Evolutionary conservation across 306 rosid species (phyloP), one percentile per base, ranked within the genome.

Genomic region (Prinsepia uniflora): DNA sequence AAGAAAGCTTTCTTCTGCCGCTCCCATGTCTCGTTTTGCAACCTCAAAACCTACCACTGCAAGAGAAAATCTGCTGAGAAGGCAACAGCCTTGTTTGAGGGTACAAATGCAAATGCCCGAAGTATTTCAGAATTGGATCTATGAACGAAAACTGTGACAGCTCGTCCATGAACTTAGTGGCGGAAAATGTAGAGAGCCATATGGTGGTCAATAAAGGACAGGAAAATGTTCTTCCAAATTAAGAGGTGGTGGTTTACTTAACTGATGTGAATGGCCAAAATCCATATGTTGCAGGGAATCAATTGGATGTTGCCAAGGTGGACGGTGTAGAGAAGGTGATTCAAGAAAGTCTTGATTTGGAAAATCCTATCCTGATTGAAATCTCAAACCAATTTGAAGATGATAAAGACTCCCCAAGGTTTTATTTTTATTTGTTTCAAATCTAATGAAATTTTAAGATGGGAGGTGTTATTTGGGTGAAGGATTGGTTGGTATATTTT

Each of bases 61-160:
- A 91, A 81, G 88, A 89, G 34, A 71, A 90, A 89, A 70, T 96
- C 97, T 52, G 85, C 82, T 2, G 90, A 86, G 74, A 85, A 75
- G 83, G 89, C 87, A 8, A 87, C 90, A 43, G 87, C 78, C 2
- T 75, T 73, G 82, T 18, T 63, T 43, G 86, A 80, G 83, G 89
- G 78, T 57, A 79, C 71, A 43, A 83, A 83, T 71, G 79, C 58
- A 4, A 63, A 10, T 17, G 73, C 78, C 46, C 8, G 46, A 39
- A 66, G 6, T 47, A 74, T 63, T 54, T 47, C 66, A 34, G 77
- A 74, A 64, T 69, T 80, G 1, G 75, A 71, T 72, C 50, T 55
- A 67, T 2, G 70, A 70, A 85, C 15, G 45, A 60, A 50, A 72
- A 50, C 42, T 50, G 72, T 67, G 7, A 53, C 12, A 74, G 72